Percentiles rank a stretch among this genome's conserved stretches.
Evolutionary conservation across 345 rosid species (phyloP).

Genomic region (Citrus australasica): DNA sequence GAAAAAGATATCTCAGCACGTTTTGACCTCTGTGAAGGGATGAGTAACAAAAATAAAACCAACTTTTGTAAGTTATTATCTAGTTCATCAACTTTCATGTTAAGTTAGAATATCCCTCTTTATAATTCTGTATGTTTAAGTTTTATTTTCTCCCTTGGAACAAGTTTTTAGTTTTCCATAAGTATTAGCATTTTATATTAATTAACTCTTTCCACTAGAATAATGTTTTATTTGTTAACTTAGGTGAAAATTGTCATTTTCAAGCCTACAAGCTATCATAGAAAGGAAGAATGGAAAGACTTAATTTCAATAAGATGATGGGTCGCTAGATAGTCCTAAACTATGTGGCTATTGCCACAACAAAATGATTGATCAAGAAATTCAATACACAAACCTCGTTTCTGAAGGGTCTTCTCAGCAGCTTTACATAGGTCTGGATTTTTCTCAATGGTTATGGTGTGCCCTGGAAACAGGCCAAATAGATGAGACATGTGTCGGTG

Average conservation of each 20-base stretch:
- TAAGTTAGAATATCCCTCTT: not conserved
- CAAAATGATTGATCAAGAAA: not conserved
- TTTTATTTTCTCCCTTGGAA: not conserved
- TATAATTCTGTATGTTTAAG: not conserved
- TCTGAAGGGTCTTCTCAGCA: slow-evolving; percentile 59
- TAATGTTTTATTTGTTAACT: not conserved
- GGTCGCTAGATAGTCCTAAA: not conserved
- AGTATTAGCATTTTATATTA: no score
- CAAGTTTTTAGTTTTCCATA: no score
- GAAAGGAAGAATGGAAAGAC: not conserved
- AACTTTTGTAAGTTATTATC: not conserved
- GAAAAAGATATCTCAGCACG: not conserved
- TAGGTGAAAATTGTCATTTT: not conserved
- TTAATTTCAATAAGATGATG: not conserved
- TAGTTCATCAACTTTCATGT: not conserved
- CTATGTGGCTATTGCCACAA: not conserved
- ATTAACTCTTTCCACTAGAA: not conserved
- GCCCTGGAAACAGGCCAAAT: slow-evolving; percentile 93
- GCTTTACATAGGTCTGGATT: slow-evolving; percentile 77
- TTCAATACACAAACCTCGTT: slow-evolving; percentile 55
- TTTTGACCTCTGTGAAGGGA: not conserved
- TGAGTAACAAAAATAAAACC: not conserved
- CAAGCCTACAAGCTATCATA: not conserved
- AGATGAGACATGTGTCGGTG: slow-evolving; percentile 91
- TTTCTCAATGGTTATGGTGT: slow-evolving; percentile 60